A percentile compares a stretch with the other conserved stretches of the same genome.
Evolutionary conservation across 352 stramenopile genomes (phyloP).

Genomic region (Phytophthora nicotianae): DNA sequence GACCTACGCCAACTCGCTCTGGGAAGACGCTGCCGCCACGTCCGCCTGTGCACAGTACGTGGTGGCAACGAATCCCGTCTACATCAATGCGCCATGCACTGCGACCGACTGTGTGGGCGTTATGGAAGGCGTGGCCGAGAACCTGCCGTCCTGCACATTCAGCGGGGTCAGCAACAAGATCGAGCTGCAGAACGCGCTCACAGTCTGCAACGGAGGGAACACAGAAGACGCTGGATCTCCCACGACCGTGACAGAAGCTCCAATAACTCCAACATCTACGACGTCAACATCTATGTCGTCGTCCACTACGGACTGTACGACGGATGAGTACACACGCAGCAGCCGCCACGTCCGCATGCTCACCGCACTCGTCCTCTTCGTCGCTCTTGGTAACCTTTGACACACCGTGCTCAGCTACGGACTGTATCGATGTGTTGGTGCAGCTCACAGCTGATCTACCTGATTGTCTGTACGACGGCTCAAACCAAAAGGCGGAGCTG

Average conservation of each 20-base stretch:
- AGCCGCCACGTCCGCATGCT: constrained; percentile 22
- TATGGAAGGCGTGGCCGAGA: constrained; percentile 14
- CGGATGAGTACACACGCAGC: constrained; percentile 19
- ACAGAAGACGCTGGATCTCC: constrained; percentile 10
- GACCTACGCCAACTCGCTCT: constrained; percentile 13
- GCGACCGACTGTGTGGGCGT: constrained; percentile 16
- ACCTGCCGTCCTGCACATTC: constrained; percentile 24
- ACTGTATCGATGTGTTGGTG: constrained; percentile 18
- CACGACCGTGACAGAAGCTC: constrained; percentile 2
- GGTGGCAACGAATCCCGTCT: constrained; percentile 7
- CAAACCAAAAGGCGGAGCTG: constrained; percentile 26
- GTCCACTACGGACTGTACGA: constrained; percentile 23
- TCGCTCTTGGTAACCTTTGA: constrained; percentile 17
- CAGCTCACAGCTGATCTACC: constrained; percentile 20
- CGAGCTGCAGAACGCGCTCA: constrained; percentile 20
- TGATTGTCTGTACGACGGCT: constrained; percentile 29
- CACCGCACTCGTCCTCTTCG: constrained; percentile 18
- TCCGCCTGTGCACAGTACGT: constrained; percentile 21
- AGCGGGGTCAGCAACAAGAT: constrained; percentile 33
- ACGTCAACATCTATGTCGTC: constrained; percentile 10
- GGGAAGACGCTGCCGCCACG: constrained; percentile 12
- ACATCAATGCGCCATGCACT: constrained; percentile 22
- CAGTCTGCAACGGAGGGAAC: constrained; percentile 12
- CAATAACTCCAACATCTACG: constrained; percentile 1
- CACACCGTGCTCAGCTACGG: constrained; percentile 26